Percentiles rank a stretch among this genome's conserved stretches.
These are phyloP conservation scores for Pleurotus pulmonarius DNA, from an alignment of 768 basidiomycete genomes.

Conservation along the genomic window DNA sequence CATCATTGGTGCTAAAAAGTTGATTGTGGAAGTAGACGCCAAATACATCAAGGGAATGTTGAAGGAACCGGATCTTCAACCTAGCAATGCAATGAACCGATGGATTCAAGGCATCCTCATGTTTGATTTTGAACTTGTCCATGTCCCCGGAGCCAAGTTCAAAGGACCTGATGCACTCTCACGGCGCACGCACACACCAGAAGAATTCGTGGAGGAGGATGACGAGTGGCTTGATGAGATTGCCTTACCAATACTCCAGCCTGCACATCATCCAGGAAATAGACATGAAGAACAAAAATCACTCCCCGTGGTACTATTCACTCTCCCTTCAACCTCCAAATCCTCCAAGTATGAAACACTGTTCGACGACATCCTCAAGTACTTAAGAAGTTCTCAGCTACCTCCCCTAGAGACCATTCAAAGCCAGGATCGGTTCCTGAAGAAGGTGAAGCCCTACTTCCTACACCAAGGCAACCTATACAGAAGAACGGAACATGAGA, in stretches of 20 bases:
- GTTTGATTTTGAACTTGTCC: slow-evolving; percentile 31
- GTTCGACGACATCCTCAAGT: background rate
- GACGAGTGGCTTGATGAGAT: slow-evolving; percentile 21
- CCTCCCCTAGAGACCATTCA: background rate
- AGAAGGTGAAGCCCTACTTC: slow-evolving; percentile 11
- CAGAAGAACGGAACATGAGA: slow-evolving; percentile 4
- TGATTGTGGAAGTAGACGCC: slow-evolving; percentile 34
- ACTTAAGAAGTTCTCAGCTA: background rate
- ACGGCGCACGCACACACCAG: slow-evolving; percentile 14
- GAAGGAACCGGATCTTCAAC: slow-evolving; percentile 31
- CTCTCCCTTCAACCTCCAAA: background rate
- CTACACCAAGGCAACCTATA: slow-evolving; percentile 11
- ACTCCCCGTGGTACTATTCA: background rate
- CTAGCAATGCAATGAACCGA: slow-evolving; percentile 32
- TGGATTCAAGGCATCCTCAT: slow-evolving; percentile 37
- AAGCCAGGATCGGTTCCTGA: background rate
- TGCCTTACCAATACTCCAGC: background rate
- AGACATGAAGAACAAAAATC: too few species aligned
- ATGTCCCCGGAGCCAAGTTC: slow-evolving; percentile 30
- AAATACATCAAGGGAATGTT: slow-evolving; percentile 40
- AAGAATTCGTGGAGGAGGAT: slow-evolving; percentile 17
- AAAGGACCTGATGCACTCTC: slow-evolving; percentile 36
- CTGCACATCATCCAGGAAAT: background rate
- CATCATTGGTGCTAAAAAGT: slow-evolving; percentile 21
- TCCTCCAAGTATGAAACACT: background rate